Conservation (phyloP, 73 alveolate species). For the Paramecium tetraurelia region DNA sequence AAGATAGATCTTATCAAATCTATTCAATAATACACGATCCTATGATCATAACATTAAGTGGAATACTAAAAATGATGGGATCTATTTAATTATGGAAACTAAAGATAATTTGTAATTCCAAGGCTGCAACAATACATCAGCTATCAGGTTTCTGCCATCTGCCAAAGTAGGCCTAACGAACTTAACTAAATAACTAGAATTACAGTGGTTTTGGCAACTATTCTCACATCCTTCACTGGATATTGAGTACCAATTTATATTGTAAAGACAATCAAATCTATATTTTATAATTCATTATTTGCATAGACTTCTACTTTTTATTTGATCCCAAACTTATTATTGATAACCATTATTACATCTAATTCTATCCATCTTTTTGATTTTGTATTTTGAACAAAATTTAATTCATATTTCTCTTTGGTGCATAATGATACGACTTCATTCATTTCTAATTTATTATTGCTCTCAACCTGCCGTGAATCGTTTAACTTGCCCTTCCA, state of each 20-base stretch:
- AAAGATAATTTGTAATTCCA: slow-evolving; percentile 35
- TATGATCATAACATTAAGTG: background rate
- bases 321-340: background rate
- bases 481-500: slow-evolving; percentile 30
- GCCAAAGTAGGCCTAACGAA: slow-evolving; percentile 41
- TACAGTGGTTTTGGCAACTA: slow-evolving; percentile 33
- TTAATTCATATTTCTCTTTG: slow-evolving; percentile 1
- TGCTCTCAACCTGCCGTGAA: background rate
- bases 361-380: slow-evolving; percentile 46
- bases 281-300: background rate
- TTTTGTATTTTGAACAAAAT: background rate
- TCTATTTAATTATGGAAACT: background rate
- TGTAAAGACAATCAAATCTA: background rate
- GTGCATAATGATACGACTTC: background rate
- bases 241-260: slow-evolving; percentile 8
- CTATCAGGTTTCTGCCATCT: slow-evolving; percentile 21
- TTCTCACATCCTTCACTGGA: slow-evolving; percentile 41
- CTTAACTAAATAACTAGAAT: background rate
- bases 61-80: slow-evolving; percentile 14
- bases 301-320: slow-evolving; percentile 16
- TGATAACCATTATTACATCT: background rate
- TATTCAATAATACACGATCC: background rate
- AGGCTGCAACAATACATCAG: background rate
- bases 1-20: slow-evolving; percentile 30
- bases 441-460: background rate